A percentile compares a stretch with the other conserved stretches of the same genome.
phyloP scores from a whole-genome alignment of 495 filamentous ascomycete genomes.

The Lasiosphaeria miniovina region DNA sequence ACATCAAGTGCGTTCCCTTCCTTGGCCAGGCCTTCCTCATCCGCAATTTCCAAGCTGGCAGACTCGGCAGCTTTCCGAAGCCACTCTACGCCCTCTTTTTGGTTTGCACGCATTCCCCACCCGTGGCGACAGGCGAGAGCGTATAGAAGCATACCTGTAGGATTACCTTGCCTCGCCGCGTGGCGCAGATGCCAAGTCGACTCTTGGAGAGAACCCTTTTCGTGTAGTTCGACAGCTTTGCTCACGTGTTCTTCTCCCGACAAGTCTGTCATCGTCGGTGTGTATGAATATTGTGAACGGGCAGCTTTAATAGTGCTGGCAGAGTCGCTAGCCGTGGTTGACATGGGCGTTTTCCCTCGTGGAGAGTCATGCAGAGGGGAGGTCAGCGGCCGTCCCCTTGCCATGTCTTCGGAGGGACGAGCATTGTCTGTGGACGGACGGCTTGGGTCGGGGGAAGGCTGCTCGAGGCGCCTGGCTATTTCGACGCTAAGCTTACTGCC shows the following conservation, averaged over 20 bases:
- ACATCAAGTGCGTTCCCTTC: conserved; percentile 62
- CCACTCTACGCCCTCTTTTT: conserved; percentile 85
- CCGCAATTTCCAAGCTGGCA: conserved; percentile 76
- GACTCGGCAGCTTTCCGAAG: conserved; percentile 80
- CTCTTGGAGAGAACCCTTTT: conserved; percentile 78
- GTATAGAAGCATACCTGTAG: conserved; percentile 93
- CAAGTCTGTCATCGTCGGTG: conserved; percentile 52
- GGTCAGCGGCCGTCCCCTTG: conserved; percentile 36
- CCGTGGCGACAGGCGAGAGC: conserved; percentile 95
- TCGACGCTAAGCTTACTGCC: conserved; percentile 46
- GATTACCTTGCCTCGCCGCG: conserved; percentile 78
- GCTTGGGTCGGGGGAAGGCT: conserved; percentile 42
- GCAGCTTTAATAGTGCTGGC: conserved; percentile 63
- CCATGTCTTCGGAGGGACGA: conserved; percentile 37
- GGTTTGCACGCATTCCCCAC: conserved; percentile 94
- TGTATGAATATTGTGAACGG: conserved; percentile 48
- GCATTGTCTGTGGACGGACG: conserved; percentile 48
- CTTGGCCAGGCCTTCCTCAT: conserved; percentile 66
- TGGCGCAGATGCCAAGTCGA: conserved; percentile 94
- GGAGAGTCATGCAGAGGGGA: conserved; percentile 36
- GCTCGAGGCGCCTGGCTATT: conserved; percentile 25
- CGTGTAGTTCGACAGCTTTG: conserved; percentile 84
- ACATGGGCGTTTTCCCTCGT: conserved; percentile 42
- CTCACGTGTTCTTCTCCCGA: conserved; percentile 82
- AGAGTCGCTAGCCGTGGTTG: conserved; percentile 61